Evolutionary conservation across 768 basidiomycete species (phyloP), one percentile per base, ranked within the genome.

Genomic region (Russula foetens): DNA sequence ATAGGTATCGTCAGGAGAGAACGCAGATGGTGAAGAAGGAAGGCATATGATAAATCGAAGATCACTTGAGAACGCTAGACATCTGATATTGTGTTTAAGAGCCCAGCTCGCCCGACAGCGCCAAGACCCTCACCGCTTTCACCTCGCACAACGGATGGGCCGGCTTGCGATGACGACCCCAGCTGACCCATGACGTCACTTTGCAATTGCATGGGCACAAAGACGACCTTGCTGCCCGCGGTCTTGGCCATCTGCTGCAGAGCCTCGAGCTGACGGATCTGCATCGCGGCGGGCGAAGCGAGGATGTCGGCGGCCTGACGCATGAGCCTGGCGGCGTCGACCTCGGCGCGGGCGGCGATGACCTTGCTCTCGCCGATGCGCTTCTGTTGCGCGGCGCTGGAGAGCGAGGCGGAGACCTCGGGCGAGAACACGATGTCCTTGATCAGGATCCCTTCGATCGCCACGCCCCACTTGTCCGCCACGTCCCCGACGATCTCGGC

Each of bases 371-470:
- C 96, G 74, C 94, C 96, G 60, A 98, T 85, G 62, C 96, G 84
- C 82, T 97, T 97, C 75, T 96, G 93, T 70, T 97, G 95, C 21
- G 96, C 96, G 39, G 96, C 96, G 64, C 88, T 90, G 14, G 93
- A 96, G 51, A 99, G 80, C 19, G 91, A 92, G 9, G 92, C 86
- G 54, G 93, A 85, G 19, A 99, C 84, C 60, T 98, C 96, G 50
- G 88, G 63, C 56, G 87, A 88, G 81, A 98, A 97, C 74, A 94
- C 88, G 74, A 94, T 92, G 72, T 92, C 91, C 76, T 92, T 92
- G 78, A 92, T 90, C 71, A 97, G 84, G 75, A 98, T 95, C 53
- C 91, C 90, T 72, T 98, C 96, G 71, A 98, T 95, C 29, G 89
- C 80, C 45, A 98, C 96, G 71, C 96, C 96, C 96, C 96, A 98